Conservation (phyloP, 208 protist genomes). For the Leishmania arabica region DNA sequence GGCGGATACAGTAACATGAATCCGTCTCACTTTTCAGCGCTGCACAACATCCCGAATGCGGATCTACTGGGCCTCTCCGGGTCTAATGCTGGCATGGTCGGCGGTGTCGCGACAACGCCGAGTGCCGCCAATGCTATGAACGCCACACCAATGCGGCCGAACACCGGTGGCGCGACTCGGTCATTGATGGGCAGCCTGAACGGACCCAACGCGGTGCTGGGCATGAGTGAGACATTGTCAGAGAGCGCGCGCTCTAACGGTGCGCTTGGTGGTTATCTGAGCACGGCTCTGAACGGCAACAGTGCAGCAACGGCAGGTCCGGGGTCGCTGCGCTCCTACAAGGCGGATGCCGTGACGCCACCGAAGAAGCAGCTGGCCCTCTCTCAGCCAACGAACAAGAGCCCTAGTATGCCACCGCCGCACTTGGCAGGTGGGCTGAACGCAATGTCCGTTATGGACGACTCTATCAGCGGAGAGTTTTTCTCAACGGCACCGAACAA, state of each 20-base stretch:
- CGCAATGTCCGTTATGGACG: slow-evolving; percentile 8
- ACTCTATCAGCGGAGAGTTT: slow-evolving; percentile 25
- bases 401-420: slow-evolving; percentile 17
- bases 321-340: slow-evolving; percentile 7
- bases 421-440: not conserved
- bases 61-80: slow-evolving; percentile 17
- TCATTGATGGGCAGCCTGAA: slow-evolving; percentile 28
- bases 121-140: slow-evolving; percentile 16
- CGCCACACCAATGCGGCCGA: slow-evolving; percentile 30
- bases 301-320: slow-evolving; percentile 1
- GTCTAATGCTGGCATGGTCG: slow-evolving; percentile 3
- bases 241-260: slow-evolving; percentile 16
- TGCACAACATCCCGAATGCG: slow-evolving; percentile 14
- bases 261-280: slow-evolving; percentile 21
- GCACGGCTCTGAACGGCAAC: slow-evolving; percentile 14
- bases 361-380: slow-evolving; percentile 32
- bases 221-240: slow-evolving; percentile 13
- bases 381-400: slow-evolving; percentile 27
- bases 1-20: slow-evolving; percentile 26
- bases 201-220: slow-evolving; percentile 14
- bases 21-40: slow-evolving; percentile 23
- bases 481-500: slow-evolving; percentile 27
- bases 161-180: slow-evolving; percentile 9
- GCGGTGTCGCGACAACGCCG: not conserved
- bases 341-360: slow-evolving; percentile 24